Conservation (phyloP, 2,329 filamentous ascomycete species). For the Diplodia sapinea region DNA sequence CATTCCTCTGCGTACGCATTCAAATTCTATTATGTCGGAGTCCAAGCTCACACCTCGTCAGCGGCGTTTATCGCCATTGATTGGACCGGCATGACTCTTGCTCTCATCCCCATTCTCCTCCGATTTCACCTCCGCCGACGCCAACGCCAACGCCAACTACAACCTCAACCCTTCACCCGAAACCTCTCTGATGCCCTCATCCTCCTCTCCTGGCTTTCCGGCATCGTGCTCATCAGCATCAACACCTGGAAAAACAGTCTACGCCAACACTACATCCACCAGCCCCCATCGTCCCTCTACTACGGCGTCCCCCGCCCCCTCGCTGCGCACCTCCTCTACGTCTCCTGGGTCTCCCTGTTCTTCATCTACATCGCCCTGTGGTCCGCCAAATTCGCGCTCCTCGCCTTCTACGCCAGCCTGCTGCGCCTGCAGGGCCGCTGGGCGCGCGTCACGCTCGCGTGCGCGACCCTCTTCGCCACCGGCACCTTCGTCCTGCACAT, state of each 20-base stretch:
- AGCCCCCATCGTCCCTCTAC: constrained; percentile 34
- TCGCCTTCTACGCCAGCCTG: constrained; percentile 43
- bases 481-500: constrained; percentile 42
- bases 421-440: constrained; percentile 37
- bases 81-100: constrained; percentile 40
- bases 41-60: constrained; percentile 21
- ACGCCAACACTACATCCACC: constrained; percentile 37
- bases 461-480: constrained; percentile 37
- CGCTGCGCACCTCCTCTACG: constrained; percentile 40
- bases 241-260: constrained; percentile 43
- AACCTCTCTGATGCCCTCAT: constrained; percentile 39
- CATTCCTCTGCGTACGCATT: constrained; percentile 20
- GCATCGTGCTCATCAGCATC: constrained; percentile 37
- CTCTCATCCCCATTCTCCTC: constrained; percentile 40
- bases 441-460: constrained; percentile 34
- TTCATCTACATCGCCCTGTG: constrained; percentile 44
- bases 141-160: constrained; percentile 29
- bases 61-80: constrained; percentile 41
- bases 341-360: constrained; percentile 43
- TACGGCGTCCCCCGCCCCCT: constrained; percentile 38
- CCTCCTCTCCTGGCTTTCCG: constrained; percentile 39
- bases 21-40: not conserved
- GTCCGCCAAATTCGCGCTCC: constrained; percentile 41
- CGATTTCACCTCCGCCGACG: constrained; percentile 37
- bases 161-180: constrained; percentile 11